Evolutionary conservation across 2,329 filamentous ascomycete species (phyloP).

Genomic region (Akanthomyces dipterigenus): DNA sequence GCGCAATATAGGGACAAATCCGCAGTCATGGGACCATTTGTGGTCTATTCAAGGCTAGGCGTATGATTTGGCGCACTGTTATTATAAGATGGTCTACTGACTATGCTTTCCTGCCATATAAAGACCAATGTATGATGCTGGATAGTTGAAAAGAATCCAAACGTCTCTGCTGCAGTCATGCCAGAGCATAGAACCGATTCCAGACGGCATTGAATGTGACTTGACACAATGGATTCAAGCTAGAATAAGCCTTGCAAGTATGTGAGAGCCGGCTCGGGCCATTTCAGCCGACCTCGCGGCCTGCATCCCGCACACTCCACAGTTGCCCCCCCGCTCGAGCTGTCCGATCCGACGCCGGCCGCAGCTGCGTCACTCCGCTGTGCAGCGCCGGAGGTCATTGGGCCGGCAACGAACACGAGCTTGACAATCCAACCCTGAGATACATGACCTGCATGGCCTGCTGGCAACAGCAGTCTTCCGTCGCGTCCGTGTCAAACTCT

Average conservation of each 20-base stretch:
- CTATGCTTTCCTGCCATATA: not conserved
- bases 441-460: not conserved
- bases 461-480: not conserved
- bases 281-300: not conserved
- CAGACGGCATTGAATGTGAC: not conserved
- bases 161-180: not conserved
- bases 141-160: not conserved
- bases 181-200: not conserved
- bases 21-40: not conserved
- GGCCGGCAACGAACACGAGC: not conserved
- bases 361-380: not conserved
- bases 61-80: not conserved
- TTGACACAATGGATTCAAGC: not conserved
- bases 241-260: not conserved
- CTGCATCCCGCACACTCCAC: not conserved
- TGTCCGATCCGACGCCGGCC: constrained; percentile 1
- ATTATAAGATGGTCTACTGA: not conserved
- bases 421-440: not conserved
- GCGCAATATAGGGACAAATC: not conserved
- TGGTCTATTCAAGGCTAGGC: not conserved
- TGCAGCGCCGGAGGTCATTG: not conserved
- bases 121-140: not conserved
- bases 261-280: not conserved
- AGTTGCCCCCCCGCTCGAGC: not conserved
- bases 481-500: not conserved